Base-by-base conservation (phyloP, 371 early-diverging fungal genomes). In the Rhizopus sp. region DNA sequence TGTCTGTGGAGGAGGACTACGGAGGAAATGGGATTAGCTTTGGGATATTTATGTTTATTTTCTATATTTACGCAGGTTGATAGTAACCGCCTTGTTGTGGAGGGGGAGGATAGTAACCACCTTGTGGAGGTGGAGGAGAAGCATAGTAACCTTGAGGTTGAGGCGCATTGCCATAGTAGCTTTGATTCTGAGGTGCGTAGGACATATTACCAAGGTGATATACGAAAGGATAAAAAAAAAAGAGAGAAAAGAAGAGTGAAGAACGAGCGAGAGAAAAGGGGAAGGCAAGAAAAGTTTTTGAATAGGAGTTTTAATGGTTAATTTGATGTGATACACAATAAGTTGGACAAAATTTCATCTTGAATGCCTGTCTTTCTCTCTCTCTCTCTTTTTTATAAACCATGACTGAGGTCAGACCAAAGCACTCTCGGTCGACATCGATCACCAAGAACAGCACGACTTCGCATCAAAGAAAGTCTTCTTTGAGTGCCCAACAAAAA, bases 1-100 rank as follows among this genome's bases (percentile, higher is more conserved):
- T 7, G 71, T 63, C 46, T 63, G 64, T 33, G 71, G 71, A 30
- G 63, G 56, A 34, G 71, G 71, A 35, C 71, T 70, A 58, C 5
- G 6, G n/a, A 45, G n/a, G 40, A 4, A 33, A 30, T 31, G 47
- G 31, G 23, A 4, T 37, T 13, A 37, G 38, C 13, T 13, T 10
- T 10, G 13, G n/a, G 38, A 37, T 13, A 37, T 37, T 7, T 10
- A 13, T 37, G 38, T 37, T 37, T 37, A 10, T 37, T 37, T 13
- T 39, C 32, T n/a, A 17, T 41, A 42, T 42, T 66, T 66, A 66
- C 67, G 54, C 49, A 17, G 66, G 66, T 54, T 66, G 67, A 30
- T 66, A 66, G 30, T 62, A 62, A 40, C 57, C 57, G 29, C 53
- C 50, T 33, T 42, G 41, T 33, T 56, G 63, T 38, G n/a, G 60